These are phyloP conservation scores for Penicillium sp. DNA, from an alignment of 2,329 filamentous ascomycete genomes.

Conservation along the genomic window DNA sequence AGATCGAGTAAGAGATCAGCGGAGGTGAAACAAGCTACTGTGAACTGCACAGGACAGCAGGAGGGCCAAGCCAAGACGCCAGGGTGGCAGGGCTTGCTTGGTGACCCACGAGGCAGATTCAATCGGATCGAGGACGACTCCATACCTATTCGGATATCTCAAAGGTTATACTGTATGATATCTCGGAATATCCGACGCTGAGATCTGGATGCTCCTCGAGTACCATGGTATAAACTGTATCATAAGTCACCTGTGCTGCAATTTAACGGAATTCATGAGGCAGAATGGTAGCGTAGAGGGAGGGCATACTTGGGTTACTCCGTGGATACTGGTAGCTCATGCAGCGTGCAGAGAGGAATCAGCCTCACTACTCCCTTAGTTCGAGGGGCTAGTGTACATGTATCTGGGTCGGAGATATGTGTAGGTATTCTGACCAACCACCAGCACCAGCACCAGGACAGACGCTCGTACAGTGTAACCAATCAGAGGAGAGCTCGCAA, in stretches of 20 bases:
- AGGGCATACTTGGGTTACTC: background rate
- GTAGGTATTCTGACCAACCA: background rate
- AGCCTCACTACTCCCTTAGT: background rate
- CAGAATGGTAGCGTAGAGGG: too few species aligned
- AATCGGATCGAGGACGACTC: background rate
- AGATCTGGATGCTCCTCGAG: too few species aligned
- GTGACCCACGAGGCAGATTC: conserved; percentile 24
- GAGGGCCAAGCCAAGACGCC: conserved; percentile 5
- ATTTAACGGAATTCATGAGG: too few species aligned
- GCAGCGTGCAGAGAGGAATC: background rate
- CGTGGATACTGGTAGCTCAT: background rate
- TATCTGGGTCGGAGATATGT: background rate
- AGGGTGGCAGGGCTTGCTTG: conserved; percentile 12
- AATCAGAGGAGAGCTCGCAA: conserved; percentile 12
- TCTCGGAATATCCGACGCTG: conserved; percentile 3
- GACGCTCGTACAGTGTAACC: conserved; percentile 3
- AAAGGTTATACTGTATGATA: too few species aligned
- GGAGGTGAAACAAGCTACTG: conserved; percentile 25
- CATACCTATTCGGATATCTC: too few species aligned
- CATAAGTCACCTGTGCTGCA: too few species aligned
- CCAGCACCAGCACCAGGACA: background rate
- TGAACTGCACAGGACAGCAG: conserved; percentile 2
- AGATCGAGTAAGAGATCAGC: conserved; percentile 18
- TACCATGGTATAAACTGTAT: too few species aligned
- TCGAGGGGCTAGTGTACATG: background rate